A percentile compares a stretch with the other conserved stretches of the same genome.
These are phyloP conservation scores for Wallacemonas sp. DNA, from an alignment of 208 protist genomes.

Conservation along the genomic window DNA sequence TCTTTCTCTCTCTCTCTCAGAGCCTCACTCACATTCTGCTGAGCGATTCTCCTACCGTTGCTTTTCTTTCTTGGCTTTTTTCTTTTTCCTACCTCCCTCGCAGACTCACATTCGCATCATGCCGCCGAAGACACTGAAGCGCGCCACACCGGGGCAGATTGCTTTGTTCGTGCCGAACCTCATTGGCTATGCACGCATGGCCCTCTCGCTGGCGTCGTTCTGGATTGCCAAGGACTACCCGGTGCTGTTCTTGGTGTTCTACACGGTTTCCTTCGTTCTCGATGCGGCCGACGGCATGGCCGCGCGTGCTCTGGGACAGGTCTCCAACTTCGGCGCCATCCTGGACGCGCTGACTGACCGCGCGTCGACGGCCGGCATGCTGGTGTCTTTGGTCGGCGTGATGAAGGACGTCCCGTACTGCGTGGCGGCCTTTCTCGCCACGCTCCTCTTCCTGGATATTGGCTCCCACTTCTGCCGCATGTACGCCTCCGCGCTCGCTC, in stretches of 20 bases:
- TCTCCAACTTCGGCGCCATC: conserved; percentile 90
- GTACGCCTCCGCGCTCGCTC: conserved; percentile 77
- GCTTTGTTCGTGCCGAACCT: conserved; percentile 91
- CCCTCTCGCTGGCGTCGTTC: conserved; percentile 68
- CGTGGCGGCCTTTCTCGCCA: conserved; percentile 51
- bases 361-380: conserved; percentile 84
- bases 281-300: conserved; percentile 91
- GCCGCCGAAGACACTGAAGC: conserved; percentile 8
- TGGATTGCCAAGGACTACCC: conserved; percentile 65
- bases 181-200: conserved; percentile 89
- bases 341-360: conserved; percentile 95
- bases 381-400: conserved; percentile 84
- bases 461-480: conserved; percentile 93
- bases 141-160: conserved; percentile 21
- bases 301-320: conserved; percentile 85
- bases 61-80: background rate
- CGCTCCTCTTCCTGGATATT: conserved; percentile 89
- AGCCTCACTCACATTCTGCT: too few species aligned
- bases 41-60: conserved; percentile 5
- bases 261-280: conserved; percentile 81
- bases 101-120: background rate
- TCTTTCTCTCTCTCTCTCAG: too few species aligned
- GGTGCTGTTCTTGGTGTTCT: conserved; percentile 66
- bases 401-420: conserved; percentile 38
- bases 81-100: background rate